Base-by-base conservation (phyloP, 176 grass and related monocot genomes). In the Aegilops sharonensis region DNA sequence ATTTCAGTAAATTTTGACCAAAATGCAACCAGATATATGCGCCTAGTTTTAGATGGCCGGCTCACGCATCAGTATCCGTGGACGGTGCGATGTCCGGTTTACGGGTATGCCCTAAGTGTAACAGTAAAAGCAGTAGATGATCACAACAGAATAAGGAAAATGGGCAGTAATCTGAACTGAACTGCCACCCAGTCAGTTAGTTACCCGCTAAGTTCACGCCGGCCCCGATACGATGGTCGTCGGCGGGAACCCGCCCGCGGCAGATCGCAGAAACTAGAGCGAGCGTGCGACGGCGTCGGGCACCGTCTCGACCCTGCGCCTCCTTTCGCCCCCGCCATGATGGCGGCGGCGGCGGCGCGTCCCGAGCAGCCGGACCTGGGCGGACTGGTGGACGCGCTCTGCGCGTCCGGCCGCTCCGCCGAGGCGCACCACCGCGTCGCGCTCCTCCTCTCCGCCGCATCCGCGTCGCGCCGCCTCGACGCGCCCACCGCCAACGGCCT, bases 351-450 rank as follows among this genome's bases (percentile, higher is more conserved):
- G 15, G 57, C 37, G 5, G 7, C 25, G 5, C 70, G 47, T 5
- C 21, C n/a, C 29, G 64, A 14, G 48, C 81, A 52, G 4, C 75
- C 68, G 61, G 79, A 74, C 56, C 57, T 89, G 82, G 75, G 70
- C 67, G 11, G 23, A 36, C 83, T 89, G 36, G 88, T 89, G 61
- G 83, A 81, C 20, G 77, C 23, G 42, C 95, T 97, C 63, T 94
- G 95, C 87, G 63, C 81, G 14, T 80, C 82, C 15, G 90, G 87
- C 52, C 95, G 91, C 45, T 88, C 92, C 57, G 68, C 88, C 47
- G 92, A 97, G 84, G 95, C 91, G 48, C 95, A 97, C 90, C 91
- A 75, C 68, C 92, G 95, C 59, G 86, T 91, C 29, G 88, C 88
- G 35, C 87, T 95, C 7, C 62, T 94, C 57, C 82, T 92, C 47